phyloP scores from a whole-genome alignment of 352 stramenopile species.

The Phytopythium chamaehyphon region DNA sequence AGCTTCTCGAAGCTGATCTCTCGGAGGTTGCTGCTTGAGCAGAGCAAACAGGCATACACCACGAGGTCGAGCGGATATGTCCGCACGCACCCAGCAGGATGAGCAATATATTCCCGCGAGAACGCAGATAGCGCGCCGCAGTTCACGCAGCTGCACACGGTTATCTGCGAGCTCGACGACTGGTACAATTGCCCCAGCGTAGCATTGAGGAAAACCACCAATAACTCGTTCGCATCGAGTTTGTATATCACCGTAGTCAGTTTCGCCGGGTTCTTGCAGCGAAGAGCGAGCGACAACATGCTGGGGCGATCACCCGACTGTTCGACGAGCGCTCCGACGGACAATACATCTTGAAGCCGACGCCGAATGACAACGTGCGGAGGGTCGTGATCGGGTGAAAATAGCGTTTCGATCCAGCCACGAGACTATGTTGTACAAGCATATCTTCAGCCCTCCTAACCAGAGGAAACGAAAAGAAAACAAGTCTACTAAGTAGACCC shows the following conservation, averaged over 20 bases:
- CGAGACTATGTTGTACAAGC: slow-evolving; percentile 26
- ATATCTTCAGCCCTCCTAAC: too few relatives aligned
- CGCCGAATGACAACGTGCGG: slow-evolving; percentile 33
- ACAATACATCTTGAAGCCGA: slow-evolving; percentile 44
- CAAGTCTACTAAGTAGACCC: background rate
- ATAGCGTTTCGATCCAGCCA: slow-evolving; percentile 44
- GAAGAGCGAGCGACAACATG: slow-evolving; percentile 54
- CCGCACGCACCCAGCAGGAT: slow-evolving; percentile 6
- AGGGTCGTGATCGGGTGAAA: slow-evolving; percentile 25
- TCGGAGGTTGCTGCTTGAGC: slow-evolving; percentile 65
- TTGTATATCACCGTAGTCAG: slow-evolving; percentile 52
- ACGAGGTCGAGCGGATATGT: slow-evolving; percentile 16
- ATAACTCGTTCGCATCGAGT: slow-evolving; percentile 27
- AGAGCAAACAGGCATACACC: slow-evolving; percentile 67
- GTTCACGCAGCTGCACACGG: slow-evolving; percentile 49
- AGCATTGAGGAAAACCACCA: slow-evolving; percentile 36
- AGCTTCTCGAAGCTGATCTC: slow-evolving; percentile 61
- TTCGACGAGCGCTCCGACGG: slow-evolving; percentile 49
- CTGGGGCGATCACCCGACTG: slow-evolving; percentile 31
- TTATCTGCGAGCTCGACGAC: slow-evolving; percentile 25
- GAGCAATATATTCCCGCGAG: slow-evolving; percentile 33
- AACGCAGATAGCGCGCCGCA: slow-evolving; percentile 59
- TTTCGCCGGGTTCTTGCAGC: slow-evolving; percentile 14
- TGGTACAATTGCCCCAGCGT: slow-evolving; percentile 49
- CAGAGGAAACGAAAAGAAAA: background rate